These are phyloP conservation scores for Dujonia santamariae DNA, from an alignment of 1,139 yeast species.

Conservation along the genomic window DNA sequence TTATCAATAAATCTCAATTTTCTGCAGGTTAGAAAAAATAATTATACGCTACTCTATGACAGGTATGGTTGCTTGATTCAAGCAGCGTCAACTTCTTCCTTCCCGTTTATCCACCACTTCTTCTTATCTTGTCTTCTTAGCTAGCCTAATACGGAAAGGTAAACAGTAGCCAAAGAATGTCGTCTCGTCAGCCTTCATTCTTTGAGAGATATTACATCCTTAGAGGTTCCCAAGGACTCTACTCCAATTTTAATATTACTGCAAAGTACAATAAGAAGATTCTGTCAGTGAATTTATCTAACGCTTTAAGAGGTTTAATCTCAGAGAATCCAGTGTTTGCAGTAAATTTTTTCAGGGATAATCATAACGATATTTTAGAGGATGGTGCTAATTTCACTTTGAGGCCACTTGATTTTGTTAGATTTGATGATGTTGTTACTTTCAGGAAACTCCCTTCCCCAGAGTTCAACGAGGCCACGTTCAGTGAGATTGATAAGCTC, in stretches of 20 bases:
- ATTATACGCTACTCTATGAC: too few relatives aligned
- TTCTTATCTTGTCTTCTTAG: too few relatives aligned
- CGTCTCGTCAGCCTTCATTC: constrained; percentile 7
- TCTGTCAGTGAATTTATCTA: constrained; percentile 18
- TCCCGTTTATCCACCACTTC: too few relatives aligned
- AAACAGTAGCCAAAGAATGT: too few relatives aligned
- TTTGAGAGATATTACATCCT: constrained; percentile 26
- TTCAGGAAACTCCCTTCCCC: constrained; percentile 12
- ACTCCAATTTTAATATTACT: constrained; percentile 27
- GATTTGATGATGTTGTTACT: constrained; percentile 25
- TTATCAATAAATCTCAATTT: too few relatives aligned
- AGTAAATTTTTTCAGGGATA: constrained; percentile 16
- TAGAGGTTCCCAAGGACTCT: constrained; percentile 19
- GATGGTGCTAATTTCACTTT: constrained; percentile 17
- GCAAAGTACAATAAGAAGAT: constrained; percentile 21
- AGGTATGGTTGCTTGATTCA: too few relatives aligned
- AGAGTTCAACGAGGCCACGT: constrained; percentile 14
- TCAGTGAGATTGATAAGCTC: constrained; percentile 16
- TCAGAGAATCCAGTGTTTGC: constrained; percentile 20
- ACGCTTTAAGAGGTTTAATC: constrained; percentile 22
- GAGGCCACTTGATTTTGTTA: constrained; percentile 17
- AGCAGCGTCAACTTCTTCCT: too few relatives aligned
- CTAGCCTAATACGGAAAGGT: too few relatives aligned
- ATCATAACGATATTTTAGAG: constrained; percentile 11
- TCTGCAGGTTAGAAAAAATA: too few relatives aligned